These are phyloP conservation scores for Cladochytrium replicatum DNA, from an alignment of 192 early-diverging fungal genomes.

Conservation along the genomic window DNA sequence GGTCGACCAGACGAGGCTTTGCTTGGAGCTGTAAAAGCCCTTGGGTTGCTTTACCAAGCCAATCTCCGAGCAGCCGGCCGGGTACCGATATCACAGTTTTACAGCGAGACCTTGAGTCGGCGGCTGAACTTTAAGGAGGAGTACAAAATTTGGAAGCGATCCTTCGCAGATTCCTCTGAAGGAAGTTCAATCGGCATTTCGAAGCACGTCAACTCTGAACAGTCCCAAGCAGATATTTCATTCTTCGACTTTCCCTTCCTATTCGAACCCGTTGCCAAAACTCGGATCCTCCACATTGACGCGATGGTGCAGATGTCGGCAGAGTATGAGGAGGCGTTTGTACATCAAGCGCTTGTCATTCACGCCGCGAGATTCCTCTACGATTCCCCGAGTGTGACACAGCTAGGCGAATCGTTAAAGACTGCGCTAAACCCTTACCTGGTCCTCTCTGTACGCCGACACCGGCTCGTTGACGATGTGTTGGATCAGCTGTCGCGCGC, in stretches of 20 bases:
- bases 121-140: slow-evolving; percentile 69
- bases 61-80: slow-evolving; percentile 33
- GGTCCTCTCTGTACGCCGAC: slow-evolving; percentile 65
- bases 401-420: slow-evolving; percentile 30
- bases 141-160: slow-evolving; percentile 59
- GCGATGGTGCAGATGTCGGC: slow-evolving; percentile 66
- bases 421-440: slow-evolving; percentile 64
- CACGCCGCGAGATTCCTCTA: slow-evolving; percentile 61
- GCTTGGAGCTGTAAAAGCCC: slow-evolving; percentile 36
- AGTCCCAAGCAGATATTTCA: slow-evolving; percentile 40
- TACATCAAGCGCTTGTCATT: slow-evolving; percentile 66
- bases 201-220: slow-evolving; percentile 2
- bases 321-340: slow-evolving; percentile 73
- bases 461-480: slow-evolving; percentile 61
- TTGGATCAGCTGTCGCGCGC: slow-evolving; percentile 41
- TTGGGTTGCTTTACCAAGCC: slow-evolving; percentile 41
- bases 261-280: slow-evolving; percentile 56
- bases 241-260: slow-evolving; percentile 64
- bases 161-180: slow-evolving; percentile 10
- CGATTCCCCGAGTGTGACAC: slow-evolving; percentile 24
- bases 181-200: not conserved
- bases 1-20: slow-evolving; percentile 37
- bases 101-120: slow-evolving; percentile 25
- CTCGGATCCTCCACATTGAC: slow-evolving; percentile 62
- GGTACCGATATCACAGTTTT: slow-evolving; percentile 35